Base-by-base conservation (phyloP, 1,139 yeast species). In the Yamadazyma triangularis region DNA sequence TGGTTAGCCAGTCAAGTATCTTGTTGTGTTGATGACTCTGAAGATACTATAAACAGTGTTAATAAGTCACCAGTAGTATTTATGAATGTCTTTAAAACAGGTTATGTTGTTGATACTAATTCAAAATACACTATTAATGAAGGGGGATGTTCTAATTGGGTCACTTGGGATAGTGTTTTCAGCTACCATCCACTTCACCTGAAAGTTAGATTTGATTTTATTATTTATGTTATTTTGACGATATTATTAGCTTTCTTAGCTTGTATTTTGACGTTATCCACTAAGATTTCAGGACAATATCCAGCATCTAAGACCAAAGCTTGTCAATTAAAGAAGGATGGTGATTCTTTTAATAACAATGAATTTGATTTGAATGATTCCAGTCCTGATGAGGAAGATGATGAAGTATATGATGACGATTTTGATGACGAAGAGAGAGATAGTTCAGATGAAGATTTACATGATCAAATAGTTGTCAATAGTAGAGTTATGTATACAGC, bases 401-500 rank as follows among this genome's bases (percentile, higher is more conserved):
- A 10, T 6, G 28, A 24, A 12, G 28, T 33, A 11, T 28, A 30
- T 5, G 26, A 24, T 13, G 28, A 24, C 15, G 28, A 27, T 18
- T 12, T 15, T 5, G 23, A 26, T 28, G 27, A 25, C 21, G 23
- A 28, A n/a, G 15, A 24, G 26, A 5, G 4, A n/a, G 15, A 13
- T 15, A 12, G 11, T 8, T 14, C 13, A 15, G 10, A 13, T 13
- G 24, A 9, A 11, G 6, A 6, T 7, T 7, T 6, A 7, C 20
- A 18, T 18, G 9, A 18, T 18, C 20, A 18, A n/a, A 19, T 26
- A 8, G 33, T 21, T 15, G 31, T 20, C 15, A 36, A 43, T 22
- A 47, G 53, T 18, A 51, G 62, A 29, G 53, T 56, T 3, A 61
- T 74, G 47, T 77, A 75, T 44, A 64, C 79, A 3, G 81, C 79